Evolutionary conservation across 176 grass and related monocot species (phyloP).

Genomic region (Rhipidocladum racemiflorum): DNA sequence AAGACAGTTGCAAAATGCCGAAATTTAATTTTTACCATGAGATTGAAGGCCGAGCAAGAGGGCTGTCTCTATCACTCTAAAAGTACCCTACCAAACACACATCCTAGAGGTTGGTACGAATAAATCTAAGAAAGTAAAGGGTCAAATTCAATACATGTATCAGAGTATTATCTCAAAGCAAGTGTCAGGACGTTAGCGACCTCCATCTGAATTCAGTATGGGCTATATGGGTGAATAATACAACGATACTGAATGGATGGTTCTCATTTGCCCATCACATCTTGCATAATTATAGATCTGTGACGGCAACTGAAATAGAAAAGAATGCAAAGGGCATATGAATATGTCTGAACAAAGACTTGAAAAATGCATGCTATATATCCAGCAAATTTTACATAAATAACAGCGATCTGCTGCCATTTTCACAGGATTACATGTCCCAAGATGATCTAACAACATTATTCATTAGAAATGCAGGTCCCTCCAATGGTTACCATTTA

Average conservation of each 20-base stretch:
- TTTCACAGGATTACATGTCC: background rate
- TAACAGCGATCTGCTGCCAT: background rate
- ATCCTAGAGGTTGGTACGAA: background rate
- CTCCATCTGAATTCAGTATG: constrained; percentile 30
- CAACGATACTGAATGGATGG: constrained; percentile 1
- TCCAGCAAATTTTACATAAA: background rate
- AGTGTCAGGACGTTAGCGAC: background rate
- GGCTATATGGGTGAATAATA: constrained; percentile 13
- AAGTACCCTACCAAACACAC: background rate
- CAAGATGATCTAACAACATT: background rate
- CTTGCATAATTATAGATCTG: constrained; percentile 20
- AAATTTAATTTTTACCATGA: background rate
- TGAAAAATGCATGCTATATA: background rate
- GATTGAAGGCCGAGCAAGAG: background rate
- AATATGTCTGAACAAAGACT: background rate
- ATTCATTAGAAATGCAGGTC: background rate
- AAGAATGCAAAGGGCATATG: background rate
- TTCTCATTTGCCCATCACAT: constrained; percentile 37
- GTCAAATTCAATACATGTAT: constrained; percentile 7
- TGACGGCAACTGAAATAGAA: constrained; percentile 27
- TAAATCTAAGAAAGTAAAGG: background rate
- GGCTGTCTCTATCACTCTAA: background rate
- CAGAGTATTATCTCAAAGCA: background rate
- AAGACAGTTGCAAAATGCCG: constrained; percentile 16
- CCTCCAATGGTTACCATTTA: background rate